phyloP scores from a whole-genome alignment of 176 grass and related monocot species.

The Poa annua region DNA sequence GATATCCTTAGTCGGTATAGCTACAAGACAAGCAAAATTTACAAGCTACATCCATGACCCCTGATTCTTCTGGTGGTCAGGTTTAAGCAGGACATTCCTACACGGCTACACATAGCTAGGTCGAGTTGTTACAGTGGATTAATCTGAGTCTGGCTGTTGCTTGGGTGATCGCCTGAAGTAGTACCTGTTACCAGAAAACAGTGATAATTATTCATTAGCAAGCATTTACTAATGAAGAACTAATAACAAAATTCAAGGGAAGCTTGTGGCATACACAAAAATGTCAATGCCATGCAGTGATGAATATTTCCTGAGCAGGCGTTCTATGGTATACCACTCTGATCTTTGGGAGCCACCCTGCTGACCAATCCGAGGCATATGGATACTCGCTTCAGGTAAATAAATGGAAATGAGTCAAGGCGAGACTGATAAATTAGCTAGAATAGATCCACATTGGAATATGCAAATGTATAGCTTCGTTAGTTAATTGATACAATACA shows the following conservation, averaged over 20 bases:
- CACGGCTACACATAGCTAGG: background rate
- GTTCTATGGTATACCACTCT: constrained; percentile 94
- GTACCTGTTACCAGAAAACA: constrained; percentile 56
- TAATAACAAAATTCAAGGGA: constrained; percentile 13
- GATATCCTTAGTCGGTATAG: background rate
- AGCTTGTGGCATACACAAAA: constrained; percentile 68
- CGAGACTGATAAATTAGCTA: constrained; percentile 8
- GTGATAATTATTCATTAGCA: constrained; percentile 26
- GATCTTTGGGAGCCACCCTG: constrained; percentile 76
- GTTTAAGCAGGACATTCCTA: constrained; percentile 18
- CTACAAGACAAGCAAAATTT: background rate
- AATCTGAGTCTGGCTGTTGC: constrained; percentile 22
- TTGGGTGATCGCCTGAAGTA: constrained; percentile 58
- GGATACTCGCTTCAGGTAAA: constrained; percentile 64
- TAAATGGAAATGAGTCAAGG: constrained; percentile 35
- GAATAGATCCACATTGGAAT: constrained; percentile 4
- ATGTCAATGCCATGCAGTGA: constrained; percentile 73
- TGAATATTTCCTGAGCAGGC: constrained; percentile 83
- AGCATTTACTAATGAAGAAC: constrained; percentile 22
- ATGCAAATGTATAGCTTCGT: background rate
- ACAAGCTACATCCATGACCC: constrained; percentile 1
- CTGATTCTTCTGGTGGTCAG: constrained; percentile 10
- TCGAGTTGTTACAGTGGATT: background rate
- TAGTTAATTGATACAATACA: background rate
- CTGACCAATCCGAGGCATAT: constrained; percentile 95